Conservation (phyloP, 176 grass and related monocot species). For the Aegilops umbellulata region DNA sequence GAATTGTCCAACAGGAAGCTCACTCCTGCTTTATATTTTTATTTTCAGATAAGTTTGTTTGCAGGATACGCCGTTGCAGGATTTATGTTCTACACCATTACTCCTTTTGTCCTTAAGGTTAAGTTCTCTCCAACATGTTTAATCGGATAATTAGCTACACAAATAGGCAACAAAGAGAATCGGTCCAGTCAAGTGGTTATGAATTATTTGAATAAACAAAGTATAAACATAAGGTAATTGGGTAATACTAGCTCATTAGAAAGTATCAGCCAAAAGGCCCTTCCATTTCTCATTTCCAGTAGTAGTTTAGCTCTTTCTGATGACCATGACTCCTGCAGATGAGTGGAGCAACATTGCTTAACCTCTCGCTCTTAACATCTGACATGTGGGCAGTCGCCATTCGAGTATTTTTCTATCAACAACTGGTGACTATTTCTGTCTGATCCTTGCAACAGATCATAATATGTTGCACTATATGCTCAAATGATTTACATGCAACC, state of each 20-base stretch:
- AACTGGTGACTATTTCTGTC: constrained; percentile 39
- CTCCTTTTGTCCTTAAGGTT: not conserved
- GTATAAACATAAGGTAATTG: not conserved
- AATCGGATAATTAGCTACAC: not conserved
- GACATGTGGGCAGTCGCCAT: constrained; percentile 65
- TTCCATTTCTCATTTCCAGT: not conserved
- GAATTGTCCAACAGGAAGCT: constrained; percentile 22
- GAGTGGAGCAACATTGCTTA: constrained; percentile 61
- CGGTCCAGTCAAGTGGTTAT: not conserved
- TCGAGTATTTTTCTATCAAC: constrained; percentile 53
- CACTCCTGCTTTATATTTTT: constrained; percentile 2
- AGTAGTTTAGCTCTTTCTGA: not conserved
- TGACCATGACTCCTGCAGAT: constrained; percentile 32
- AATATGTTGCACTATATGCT: constrained; percentile 16
- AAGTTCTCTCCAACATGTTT: not conserved
- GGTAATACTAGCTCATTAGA: not conserved
- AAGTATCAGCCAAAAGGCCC: not conserved
- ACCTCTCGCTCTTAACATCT: constrained; percentile 57
- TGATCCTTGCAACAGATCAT: not conserved
- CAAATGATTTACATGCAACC: constrained; percentile 5
- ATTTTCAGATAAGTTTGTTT: constrained; percentile 43
- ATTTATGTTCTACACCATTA: not conserved
- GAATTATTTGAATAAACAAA: constrained; percentile 14
- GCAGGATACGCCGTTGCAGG: constrained; percentile 38
- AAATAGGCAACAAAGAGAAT: not conserved